Conservation (phyloP, 2,329 filamentous ascomycete genomes). For the Ceratocystis eucalypticola region DNA sequence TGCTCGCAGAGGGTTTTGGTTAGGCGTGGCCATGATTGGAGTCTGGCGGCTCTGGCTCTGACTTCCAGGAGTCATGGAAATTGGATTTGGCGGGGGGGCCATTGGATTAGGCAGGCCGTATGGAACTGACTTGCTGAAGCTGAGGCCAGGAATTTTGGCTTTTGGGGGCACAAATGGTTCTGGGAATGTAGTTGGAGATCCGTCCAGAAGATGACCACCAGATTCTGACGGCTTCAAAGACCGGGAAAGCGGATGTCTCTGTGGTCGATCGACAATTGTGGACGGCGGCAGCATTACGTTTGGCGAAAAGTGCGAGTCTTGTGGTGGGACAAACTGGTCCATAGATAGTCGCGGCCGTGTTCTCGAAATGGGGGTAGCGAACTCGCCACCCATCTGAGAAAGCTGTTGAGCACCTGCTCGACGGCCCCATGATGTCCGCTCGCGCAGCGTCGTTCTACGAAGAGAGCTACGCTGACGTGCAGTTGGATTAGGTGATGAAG, state of each 20-base stretch:
- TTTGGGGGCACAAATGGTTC: constrained; percentile 23
- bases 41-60: constrained; percentile 2
- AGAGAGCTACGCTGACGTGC: constrained; percentile 63
- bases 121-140: constrained; percentile 17
- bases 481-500: constrained; percentile 36
- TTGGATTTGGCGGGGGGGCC: constrained; percentile 20
- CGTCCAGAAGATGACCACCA: constrained; percentile 61
- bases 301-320: constrained; percentile 37
- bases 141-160: constrained; percentile 27
- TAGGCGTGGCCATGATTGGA: constrained; percentile 10
- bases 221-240: constrained; percentile 80
- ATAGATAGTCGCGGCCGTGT: constrained; percentile 62
- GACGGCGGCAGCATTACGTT: constrained; percentile 33
- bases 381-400: constrained; percentile 37
- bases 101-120: constrained; percentile 13
- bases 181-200: constrained; percentile 33
- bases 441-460: constrained; percentile 69
- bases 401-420: constrained; percentile 39
- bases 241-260: constrained; percentile 72
- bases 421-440: constrained; percentile 50
- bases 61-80: constrained; percentile 28
- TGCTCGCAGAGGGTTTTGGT: constrained; percentile 15
- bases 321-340: constrained; percentile 60
- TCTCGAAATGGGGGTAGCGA: constrained; percentile 41
- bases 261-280: constrained; percentile 29